Percentiles rank a stretch among this genome's conserved stretches.
phyloP scores from a whole-genome alignment of 352 stramenopile species.

The Elongisporangium senticosum region DNA sequence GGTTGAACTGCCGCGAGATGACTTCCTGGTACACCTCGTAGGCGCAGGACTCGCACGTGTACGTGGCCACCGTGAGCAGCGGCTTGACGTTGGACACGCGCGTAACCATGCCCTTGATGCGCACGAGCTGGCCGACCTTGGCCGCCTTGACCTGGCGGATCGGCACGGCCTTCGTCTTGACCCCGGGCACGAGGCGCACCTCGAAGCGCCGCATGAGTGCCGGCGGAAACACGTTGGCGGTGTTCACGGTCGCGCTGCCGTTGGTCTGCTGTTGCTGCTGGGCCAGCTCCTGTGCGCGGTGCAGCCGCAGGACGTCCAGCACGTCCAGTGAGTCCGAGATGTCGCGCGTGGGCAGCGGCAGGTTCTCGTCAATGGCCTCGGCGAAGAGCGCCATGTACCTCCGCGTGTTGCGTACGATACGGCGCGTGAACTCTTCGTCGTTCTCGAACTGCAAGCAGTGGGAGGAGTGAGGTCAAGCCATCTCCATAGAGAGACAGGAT shows the following conservation, averaged over 20 bases:
- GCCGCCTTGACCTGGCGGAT: conserved; percentile 93
- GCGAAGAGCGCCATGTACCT: conserved; percentile 88
- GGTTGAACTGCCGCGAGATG: conserved; percentile 92
- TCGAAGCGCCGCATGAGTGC: conserved; percentile 90
- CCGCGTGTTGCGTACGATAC: conserved; percentile 81
- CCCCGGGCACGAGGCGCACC: conserved; percentile 69
- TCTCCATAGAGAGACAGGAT: not conserved
- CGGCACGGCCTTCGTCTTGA: conserved; percentile 85
- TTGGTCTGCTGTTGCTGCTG: conserved; percentile 39
- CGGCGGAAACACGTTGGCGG: conserved; percentile 83
- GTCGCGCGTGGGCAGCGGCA: conserved; percentile 75
- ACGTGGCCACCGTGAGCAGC: conserved; percentile 94
- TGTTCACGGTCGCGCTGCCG: conserved; percentile 18
- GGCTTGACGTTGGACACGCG: conserved; percentile 98
- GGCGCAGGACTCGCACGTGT: conserved; percentile 95
- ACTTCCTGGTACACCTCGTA: conserved; percentile 98
- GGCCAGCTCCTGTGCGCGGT: conserved; percentile 67
- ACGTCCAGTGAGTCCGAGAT: conserved; percentile 81
- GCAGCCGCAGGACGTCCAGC: conserved; percentile 73
- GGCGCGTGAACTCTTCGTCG: conserved; percentile 77
- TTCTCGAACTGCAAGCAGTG: conserved; percentile 51
- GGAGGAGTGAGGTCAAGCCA: not conserved
- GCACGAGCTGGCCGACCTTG: conserved; percentile 95
- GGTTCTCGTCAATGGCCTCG: conserved; percentile 83
- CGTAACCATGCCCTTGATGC: conserved; percentile 97